Evolutionary conservation across 768 basidiomycete genomes (phyloP).

Genomic region (Austroboletus eburneus): DNA sequence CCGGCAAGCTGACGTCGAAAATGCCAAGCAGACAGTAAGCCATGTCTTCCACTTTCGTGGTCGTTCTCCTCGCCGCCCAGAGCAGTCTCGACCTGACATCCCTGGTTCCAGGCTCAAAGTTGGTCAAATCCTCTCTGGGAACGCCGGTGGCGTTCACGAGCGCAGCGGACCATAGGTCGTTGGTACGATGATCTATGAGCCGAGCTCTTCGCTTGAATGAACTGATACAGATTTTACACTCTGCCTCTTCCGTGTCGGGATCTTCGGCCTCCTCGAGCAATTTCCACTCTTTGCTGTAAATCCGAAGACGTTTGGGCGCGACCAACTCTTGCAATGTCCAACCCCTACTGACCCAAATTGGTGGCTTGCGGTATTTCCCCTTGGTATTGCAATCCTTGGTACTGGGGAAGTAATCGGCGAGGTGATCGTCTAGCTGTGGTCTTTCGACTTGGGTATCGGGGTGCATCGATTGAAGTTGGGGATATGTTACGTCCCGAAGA

Average conservation of each 20-base stretch:
- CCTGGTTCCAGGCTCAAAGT: conserved; percentile 13
- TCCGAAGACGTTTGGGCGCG: conserved; percentile 25
- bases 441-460: conserved; percentile 25
- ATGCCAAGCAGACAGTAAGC: conserved; percentile 30
- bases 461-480: conserved; percentile 5
- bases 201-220: conserved; percentile 19
- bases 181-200: conserved; percentile 18
- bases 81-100: conserved; percentile 17
- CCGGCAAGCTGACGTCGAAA: conserved; percentile 26
- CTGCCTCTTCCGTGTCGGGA: conserved; percentile 8
- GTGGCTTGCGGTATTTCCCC: conserved; percentile 8
- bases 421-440: conserved; percentile 6
- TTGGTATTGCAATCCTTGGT: neutral
- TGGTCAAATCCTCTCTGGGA: conserved; percentile 1
- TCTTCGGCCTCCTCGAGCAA: conserved; percentile 23
- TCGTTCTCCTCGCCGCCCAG: conserved; percentile 28
- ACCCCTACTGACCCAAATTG: conserved; percentile 20
- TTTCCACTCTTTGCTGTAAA: conserved; percentile 24
- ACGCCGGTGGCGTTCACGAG: conserved; percentile 15
- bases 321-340: conserved; percentile 29
- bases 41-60: conserved; percentile 27
- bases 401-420: conserved; percentile 5
- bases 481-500: neutral
- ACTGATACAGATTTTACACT: conserved; percentile 4
- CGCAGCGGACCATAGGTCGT: conserved; percentile 11